Conservation (phyloP, 176 grass and related monocot species). For the Eleusine indica region DNA sequence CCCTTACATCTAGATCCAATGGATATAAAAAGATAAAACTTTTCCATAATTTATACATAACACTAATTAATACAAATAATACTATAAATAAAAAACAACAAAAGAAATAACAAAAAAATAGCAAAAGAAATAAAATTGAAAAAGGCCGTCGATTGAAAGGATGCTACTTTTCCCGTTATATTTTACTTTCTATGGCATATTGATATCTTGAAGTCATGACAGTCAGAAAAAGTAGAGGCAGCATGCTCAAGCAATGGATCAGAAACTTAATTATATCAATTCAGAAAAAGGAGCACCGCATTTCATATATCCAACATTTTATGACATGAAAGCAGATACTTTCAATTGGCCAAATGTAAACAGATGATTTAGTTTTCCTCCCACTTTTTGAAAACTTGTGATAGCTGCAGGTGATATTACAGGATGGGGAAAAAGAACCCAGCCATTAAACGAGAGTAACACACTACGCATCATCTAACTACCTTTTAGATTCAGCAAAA, state of each 20-base stretch:
- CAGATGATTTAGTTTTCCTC: background rate
- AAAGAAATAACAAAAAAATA: too few species aligned
- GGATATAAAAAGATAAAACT: too few species aligned
- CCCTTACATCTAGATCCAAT: too few species aligned
- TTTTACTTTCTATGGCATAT: background rate
- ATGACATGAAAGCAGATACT: background rate
- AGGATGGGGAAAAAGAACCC: background rate
- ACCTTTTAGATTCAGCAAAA: background rate
- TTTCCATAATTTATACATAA: too few species aligned
- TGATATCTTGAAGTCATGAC: background rate
- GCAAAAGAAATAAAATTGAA: too few species aligned
- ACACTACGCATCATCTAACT: background rate
- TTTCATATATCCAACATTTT: background rate
- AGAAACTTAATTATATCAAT: background rate
- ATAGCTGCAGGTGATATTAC: background rate
- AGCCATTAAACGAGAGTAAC: background rate
- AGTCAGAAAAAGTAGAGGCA: background rate
- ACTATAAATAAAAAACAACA: too few species aligned
- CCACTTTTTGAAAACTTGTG: background rate
- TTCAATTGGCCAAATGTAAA: background rate
- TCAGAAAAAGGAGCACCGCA: background rate
- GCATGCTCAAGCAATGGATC: background rate
- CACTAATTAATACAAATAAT: too few species aligned
- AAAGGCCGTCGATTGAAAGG: too few species aligned
- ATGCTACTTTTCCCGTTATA: too few species aligned